These are phyloP conservation scores for Xylogone sp. DNA, from an alignment of 2,329 filamentous ascomycete species.

Conservation along the genomic window DNA sequence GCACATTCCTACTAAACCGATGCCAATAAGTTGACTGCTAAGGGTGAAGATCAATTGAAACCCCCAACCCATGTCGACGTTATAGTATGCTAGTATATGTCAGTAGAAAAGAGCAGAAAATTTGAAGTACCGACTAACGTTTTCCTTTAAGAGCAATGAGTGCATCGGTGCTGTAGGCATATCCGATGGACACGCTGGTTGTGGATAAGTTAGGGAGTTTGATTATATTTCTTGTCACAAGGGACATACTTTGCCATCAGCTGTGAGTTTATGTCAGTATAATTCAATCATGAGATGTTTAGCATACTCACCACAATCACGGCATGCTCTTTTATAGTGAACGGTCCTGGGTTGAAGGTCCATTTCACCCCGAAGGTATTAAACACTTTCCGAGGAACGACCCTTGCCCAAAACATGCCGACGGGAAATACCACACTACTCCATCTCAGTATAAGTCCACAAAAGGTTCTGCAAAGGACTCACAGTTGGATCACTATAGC, in stretches of 20 bases:
- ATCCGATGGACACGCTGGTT: slow-evolving; percentile 28
- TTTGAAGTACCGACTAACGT: background rate
- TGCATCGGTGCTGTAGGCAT: slow-evolving; percentile 67
- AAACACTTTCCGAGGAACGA: slow-evolving; percentile 10
- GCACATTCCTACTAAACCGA: slow-evolving; percentile 5
- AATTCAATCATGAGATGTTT: background rate
- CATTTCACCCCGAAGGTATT: slow-evolving; percentile 71
- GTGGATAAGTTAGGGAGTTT: slow-evolving; percentile 1
- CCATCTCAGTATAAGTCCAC: slow-evolving; percentile 22
- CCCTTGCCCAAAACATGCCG: slow-evolving; percentile 6
- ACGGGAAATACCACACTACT: slow-evolving; percentile 35
- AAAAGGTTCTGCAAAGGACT: background rate
- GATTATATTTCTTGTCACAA: background rate
- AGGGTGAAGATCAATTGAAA: slow-evolving; percentile 57
- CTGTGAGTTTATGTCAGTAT: slow-evolving; percentile 9
- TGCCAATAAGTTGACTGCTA: slow-evolving; percentile 46
- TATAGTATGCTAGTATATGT: slow-evolving; percentile 60
- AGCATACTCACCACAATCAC: slow-evolving; percentile 45
- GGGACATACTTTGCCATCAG: slow-evolving; percentile 16
- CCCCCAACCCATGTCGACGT: slow-evolving; percentile 52
- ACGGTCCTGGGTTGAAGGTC: slow-evolving; percentile 34
- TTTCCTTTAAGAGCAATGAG: slow-evolving; percentile 58
- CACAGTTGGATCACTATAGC: slow-evolving; percentile 6
- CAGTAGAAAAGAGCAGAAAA: background rate
- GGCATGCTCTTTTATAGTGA: slow-evolving; percentile 13